These are phyloP conservation scores for Sphagnum contortum DNA, from an alignment of 225 moss, liverwort and hornwort species.

Conservation along the genomic window DNA sequence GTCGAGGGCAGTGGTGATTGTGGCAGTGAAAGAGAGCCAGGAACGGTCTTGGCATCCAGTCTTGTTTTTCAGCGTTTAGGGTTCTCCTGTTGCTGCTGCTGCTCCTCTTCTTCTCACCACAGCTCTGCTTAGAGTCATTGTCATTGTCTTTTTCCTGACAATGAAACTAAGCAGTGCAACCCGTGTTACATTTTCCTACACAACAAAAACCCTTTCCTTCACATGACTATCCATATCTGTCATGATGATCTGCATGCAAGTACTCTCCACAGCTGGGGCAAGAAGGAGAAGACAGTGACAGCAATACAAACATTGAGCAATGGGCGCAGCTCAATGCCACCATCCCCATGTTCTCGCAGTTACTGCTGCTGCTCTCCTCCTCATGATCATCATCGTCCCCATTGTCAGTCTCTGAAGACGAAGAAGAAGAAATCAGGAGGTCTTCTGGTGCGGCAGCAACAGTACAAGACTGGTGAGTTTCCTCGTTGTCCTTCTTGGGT, in stretches of 20 bases:
- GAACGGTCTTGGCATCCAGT: conserved; percentile 25
- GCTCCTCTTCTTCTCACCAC: conserved; percentile 28
- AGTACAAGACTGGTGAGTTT: conserved; percentile 11
- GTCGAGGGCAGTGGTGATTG: too few relatives aligned
- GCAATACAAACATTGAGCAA: conserved; percentile 51
- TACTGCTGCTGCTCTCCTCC: conserved; percentile 14
- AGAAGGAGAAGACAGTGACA: conserved; percentile 40
- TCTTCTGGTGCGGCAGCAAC: too few relatives aligned
- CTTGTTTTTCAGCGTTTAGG: conserved; percentile 8
- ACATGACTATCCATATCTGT: conserved; percentile 40
- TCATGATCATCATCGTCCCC: conserved; percentile 27
- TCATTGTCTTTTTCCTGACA: conserved; percentile 80
- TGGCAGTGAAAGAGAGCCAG: conserved; percentile 6
- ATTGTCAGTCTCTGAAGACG: conserved; percentile 19
- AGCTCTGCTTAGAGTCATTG: conserved; percentile 80
- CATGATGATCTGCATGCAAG: conserved; percentile 19
- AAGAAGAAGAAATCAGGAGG: too few relatives aligned
- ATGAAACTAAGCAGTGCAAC: conserved; percentile 55
- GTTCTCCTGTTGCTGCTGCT: conserved; percentile 1
- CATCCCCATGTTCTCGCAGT: conserved; percentile 11
- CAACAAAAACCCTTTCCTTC: conserved; percentile 7
- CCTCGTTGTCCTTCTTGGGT: conserved; percentile 5
- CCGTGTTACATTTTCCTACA: too few relatives aligned
- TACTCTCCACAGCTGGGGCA: conserved; percentile 45
- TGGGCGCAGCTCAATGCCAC: conserved; percentile 40